Conservation (phyloP, 2,329 filamentous ascomycete genomes). For the Boeremia lycopersici region DNA sequence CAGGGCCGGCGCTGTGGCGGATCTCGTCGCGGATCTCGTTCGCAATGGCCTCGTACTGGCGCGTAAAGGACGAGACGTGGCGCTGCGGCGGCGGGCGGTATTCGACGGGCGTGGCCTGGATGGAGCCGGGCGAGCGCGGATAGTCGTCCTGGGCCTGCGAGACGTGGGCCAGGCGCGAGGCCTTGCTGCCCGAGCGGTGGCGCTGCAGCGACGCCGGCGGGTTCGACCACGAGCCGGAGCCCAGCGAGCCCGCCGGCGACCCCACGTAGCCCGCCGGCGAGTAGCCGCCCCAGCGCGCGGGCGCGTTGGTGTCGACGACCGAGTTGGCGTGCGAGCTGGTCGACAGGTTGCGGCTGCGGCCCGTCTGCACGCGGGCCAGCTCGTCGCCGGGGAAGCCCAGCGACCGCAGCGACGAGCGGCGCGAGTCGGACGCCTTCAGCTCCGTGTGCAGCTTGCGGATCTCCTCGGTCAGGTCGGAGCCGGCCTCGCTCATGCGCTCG, state of each 20-base stretch:
- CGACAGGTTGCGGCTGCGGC: slow-evolving; percentile 49
- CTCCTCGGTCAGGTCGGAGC: slow-evolving; percentile 76
- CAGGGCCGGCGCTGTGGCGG: slow-evolving; percentile 22
- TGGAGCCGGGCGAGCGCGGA: slow-evolving; percentile 23
- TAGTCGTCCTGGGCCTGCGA: slow-evolving; percentile 42
- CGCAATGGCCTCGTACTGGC: slow-evolving; percentile 45
- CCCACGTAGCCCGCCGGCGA: slow-evolving; percentile 71
- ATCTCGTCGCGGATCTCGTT: slow-evolving; percentile 43
- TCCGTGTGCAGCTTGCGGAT: slow-evolving; percentile 75
- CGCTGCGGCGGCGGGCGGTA: slow-evolving; percentile 30
- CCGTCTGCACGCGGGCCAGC: slow-evolving; percentile 29
- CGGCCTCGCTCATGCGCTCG: slow-evolving; percentile 73
- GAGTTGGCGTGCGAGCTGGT: slow-evolving; percentile 58
- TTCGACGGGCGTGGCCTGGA: slow-evolving; percentile 2
- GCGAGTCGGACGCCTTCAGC: slow-evolving; percentile 72
- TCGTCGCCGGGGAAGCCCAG: slow-evolving; percentile 49
- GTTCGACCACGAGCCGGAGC: slow-evolving; percentile 55
- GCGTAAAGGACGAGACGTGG: slow-evolving; percentile 45
- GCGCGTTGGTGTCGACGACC: slow-evolving; percentile 72
- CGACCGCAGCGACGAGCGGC: slow-evolving; percentile 66
- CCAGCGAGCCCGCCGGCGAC: slow-evolving; percentile 68
- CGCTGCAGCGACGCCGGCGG: slow-evolving; percentile 39
- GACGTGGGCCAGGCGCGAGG: slow-evolving; percentile 51
- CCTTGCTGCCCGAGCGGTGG: slow-evolving; percentile 49
- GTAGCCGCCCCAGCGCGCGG: slow-evolving; percentile 72